These are phyloP conservation scores for Rhizopogon vesiculosus DNA, from an alignment of 768 basidiomycete genomes.

Conservation along the genomic window DNA sequence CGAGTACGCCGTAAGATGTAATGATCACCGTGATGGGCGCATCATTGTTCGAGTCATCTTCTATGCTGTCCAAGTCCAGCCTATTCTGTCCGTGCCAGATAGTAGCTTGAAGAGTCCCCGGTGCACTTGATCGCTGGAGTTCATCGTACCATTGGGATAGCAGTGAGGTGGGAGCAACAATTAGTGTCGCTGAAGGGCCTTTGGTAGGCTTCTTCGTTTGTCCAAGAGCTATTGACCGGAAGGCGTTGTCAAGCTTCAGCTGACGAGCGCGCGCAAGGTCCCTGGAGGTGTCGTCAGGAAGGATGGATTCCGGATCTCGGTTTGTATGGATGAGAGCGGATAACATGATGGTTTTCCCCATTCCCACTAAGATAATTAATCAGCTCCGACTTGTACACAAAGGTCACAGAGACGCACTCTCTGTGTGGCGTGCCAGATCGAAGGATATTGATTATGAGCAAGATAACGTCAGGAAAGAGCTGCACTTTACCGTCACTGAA, in stretches of 20 bases:
- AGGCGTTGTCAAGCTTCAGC: slow-evolving; percentile 58
- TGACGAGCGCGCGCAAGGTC: slow-evolving; percentile 44
- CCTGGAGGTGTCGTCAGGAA: slow-evolving; percentile 21
- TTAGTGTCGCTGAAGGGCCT: slow-evolving; percentile 65
- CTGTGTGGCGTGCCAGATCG: slow-evolving; percentile 24
- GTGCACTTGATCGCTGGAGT: slow-evolving; percentile 75
- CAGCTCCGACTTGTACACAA: slow-evolving; percentile 1
- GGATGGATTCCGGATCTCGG: slow-evolving; percentile 39
- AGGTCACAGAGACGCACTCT: slow-evolving; percentile 38
- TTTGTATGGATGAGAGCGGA: slow-evolving; percentile 86
- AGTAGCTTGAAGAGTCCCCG: slow-evolving; percentile 58
- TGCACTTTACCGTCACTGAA: slow-evolving; percentile 30
- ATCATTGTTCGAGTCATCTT: slow-evolving; percentile 47
- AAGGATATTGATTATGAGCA: slow-evolving; percentile 4
- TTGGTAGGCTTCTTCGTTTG: slow-evolving; percentile 21
- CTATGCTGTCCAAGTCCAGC: slow-evolving; percentile 60
- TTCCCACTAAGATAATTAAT: slow-evolving; percentile 61
- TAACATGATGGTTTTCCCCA: slow-evolving; percentile 94
- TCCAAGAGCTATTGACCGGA: slow-evolving; percentile 41
- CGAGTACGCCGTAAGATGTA: slow-evolving; percentile 88
- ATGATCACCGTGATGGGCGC: slow-evolving; percentile 72
- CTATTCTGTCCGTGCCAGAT: slow-evolving; percentile 91
- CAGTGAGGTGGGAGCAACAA: slow-evolving; percentile 90
- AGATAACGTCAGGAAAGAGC: neutral
- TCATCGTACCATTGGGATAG: slow-evolving; percentile 94